Base-by-base conservation (phyloP, 768 basidiomycete genomes). In the Tricholoma bakamatsutake region DNA sequence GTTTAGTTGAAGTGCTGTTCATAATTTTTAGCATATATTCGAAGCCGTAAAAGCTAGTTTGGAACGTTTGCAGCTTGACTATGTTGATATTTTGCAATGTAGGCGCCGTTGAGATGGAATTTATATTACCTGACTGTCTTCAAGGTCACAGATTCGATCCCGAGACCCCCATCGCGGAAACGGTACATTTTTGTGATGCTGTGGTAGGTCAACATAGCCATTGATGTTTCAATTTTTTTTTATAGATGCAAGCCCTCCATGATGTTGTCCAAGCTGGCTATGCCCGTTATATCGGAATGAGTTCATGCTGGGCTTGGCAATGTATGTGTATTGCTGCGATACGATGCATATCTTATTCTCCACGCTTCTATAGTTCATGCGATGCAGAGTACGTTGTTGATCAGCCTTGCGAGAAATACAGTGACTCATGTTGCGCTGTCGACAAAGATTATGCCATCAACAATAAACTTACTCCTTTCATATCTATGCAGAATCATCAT, bases 11-110 rank as follows among this genome's bases (percentile, higher is more conserved):
- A 35, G 8, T 15, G 12, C 13, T 28, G 1, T 28, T n/a, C 53
- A n/a, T 27, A 5, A n/a, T 27, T n/a, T 4, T 18, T 27, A 90
- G 83, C 82, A 85, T 61, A 89, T 91, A 37, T 91, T 92, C 60
- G 85, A 84, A 33, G 72, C 81, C 0, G 80, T 87, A 34, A 83
- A 84, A 62, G 69, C 72, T 13, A 82, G 81, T 45, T 67, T 91
- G 56, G 69, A 85, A 64, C 77, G 88, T 15, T 75, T 92, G 2
- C 84, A 89, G 46, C 67, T 88, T 27, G 89, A 91, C 51, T 88
- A 90, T 59, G 76, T 92, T 62, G 90, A 91, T 62, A 69, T 90
- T 1, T 69, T 90, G 7, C 88, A 90, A 72, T 87, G 85, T 76
- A 61, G 58, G 74, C 21, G 3, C 13, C 21, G 8, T 9, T 33